Evolutionary conservation across 2,329 filamentous ascomycete genomes (phyloP).

Genomic region (Pezicula rhizophila): DNA sequence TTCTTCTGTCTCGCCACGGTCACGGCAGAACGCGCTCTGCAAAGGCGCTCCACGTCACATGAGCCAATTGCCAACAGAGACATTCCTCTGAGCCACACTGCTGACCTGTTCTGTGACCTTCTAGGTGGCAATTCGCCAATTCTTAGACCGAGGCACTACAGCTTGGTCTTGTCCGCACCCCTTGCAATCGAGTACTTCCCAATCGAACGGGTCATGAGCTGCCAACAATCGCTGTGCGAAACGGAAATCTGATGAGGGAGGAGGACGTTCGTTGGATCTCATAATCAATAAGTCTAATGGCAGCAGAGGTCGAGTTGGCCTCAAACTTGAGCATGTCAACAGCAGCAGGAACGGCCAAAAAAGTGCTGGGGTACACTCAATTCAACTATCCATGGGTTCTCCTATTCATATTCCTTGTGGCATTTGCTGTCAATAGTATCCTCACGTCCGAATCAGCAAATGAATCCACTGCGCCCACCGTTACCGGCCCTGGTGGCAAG

Average conservation of each 20-base stretch:
- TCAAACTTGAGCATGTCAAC: conserved; percentile 13
- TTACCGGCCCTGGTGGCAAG: conserved; percentile 80
- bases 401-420: conserved; percentile 55
- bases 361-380: conserved; percentile 24
- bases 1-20: neutral
- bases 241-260: conserved; percentile 24
- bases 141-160: conserved; percentile 13
- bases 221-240: conserved; percentile 15
- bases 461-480: conserved; percentile 30
- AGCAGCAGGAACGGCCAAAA: conserved; percentile 4
- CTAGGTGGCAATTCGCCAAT: conserved; percentile 16
- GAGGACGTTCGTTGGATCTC: conserved; percentile 12
- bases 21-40: neutral
- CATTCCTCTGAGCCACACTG: conserved; percentile 15
- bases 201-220: conserved; percentile 24
- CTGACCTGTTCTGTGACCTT: conserved; percentile 22
- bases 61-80: conserved; percentile 8
- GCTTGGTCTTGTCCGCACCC: conserved; percentile 12
- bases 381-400: conserved; percentile 56
- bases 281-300: conserved; percentile 24
- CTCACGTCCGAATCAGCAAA: conserved; percentile 36
- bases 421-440: conserved; percentile 57
- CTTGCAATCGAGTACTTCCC: conserved; percentile 11
- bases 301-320: conserved; percentile 20
- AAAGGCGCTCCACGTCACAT: conserved; percentile 10